Evolutionary conservation across 805 yeast species (phyloP).

Genomic region (Maudiozyma bulderi): DNA sequence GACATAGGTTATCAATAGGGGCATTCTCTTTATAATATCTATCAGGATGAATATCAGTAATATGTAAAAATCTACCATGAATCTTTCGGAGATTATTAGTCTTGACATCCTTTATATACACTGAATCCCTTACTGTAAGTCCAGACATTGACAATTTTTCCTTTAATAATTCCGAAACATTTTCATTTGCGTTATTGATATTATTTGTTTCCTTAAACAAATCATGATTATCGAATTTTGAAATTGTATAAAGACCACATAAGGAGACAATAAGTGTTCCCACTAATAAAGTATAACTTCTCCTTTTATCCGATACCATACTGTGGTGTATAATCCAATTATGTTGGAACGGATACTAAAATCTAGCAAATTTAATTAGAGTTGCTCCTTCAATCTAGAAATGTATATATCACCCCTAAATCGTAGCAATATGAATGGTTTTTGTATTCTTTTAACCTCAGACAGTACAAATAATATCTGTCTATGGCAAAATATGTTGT

Average conservation of each 20-base stretch:
- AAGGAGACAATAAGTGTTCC: not conserved
- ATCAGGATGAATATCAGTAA: conserved; percentile 85
- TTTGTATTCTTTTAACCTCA: no score
- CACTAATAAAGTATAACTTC: not conserved
- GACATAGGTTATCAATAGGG: conserved; percentile 45
- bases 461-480: no score
- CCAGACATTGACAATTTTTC: conserved; percentile 21
- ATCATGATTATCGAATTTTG: not conserved
- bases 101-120: conserved; percentile 14
- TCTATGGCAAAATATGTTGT: no score
- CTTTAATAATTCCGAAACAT: not conserved
- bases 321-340: not conserved
- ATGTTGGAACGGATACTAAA: not conserved
- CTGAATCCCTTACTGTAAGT: conserved; percentile 34
- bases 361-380: not conserved
- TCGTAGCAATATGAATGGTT: no score
- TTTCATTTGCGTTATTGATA: not conserved
- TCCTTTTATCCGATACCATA: not conserved
- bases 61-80: conserved; percentile 75
- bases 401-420: no score
- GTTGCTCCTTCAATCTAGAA: no score
- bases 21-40: conserved; percentile 49
- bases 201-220: not conserved
- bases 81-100: conserved; percentile 22
- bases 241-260: not conserved